Conservation (phyloP, 257 asterid species). For the Solanum habrochaites region DNA sequence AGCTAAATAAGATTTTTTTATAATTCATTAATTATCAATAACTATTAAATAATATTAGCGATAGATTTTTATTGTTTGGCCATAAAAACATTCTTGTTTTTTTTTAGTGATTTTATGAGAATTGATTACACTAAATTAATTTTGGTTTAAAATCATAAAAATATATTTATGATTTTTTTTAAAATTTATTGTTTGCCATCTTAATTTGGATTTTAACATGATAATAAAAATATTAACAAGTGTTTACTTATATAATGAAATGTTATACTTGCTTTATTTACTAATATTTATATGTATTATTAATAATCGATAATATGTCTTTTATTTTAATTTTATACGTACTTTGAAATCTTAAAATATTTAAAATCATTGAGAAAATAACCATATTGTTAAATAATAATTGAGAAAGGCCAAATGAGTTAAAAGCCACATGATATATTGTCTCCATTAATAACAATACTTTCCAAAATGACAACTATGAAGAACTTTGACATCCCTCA, state of each 20-base stretch:
- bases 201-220: neutral
- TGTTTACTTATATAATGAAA: neutral
- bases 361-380: neutral
- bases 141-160: neutral
- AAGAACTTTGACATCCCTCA: neutral
- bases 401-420: neutral
- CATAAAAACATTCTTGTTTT: neutral
- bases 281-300: neutral
- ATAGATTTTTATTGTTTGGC: neutral
- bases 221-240: neutral
- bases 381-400: neutral
- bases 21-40: neutral
- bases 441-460: neutral
- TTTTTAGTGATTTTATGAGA: neutral
- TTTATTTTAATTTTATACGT: neutral
- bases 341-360: neutral
- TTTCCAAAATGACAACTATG: neutral
- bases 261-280: neutral
- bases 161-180: neutral
- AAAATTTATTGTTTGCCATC: neutral
- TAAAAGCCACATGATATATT: neutral
- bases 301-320: neutral
- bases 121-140: neutral
- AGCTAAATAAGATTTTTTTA: neutral
- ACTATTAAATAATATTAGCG: neutral